Base-by-base conservation (phyloP, 2,329 filamentous ascomycete species). In the Cyphellophora europaea region DNA sequence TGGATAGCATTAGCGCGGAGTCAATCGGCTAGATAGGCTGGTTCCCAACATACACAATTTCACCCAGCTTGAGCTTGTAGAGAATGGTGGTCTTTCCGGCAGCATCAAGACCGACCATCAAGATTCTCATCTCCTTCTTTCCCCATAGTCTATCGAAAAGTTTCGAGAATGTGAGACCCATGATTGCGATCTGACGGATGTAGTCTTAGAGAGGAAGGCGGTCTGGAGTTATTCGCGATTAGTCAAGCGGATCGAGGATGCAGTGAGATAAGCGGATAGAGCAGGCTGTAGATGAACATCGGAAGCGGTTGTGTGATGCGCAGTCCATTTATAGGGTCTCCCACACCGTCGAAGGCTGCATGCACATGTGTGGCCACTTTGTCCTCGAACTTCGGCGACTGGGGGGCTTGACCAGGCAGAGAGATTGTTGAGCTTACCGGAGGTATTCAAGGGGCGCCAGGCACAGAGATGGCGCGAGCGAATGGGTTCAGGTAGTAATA, bases 81-180 rank as follows among this genome's bases (percentile, higher is more conserved):
- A 98, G 80, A 61, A 98, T 98, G 55, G 91, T 98, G 59, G 91
- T 98, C 79, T 98, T 98, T 82, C 91, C 91, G 65, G 91, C 91
- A 57, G 91, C 91, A 67, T 98, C 91, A 58, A 98, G 80, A 77
- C 91, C 91, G 56, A 98, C 88, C 91, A 98, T 98, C 68, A 98
- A 69, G 72, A 98, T 95, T 75, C 91, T 81, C 91, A 98, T 98
- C 79, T 98, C 91, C 81, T 96, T 96, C 82, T 94, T 94, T 60
- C 89, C 87, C 82, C 86, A 94, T 66, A 96, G 77, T 72, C 82
- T 79, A 63, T 93, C 85, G 66, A 96, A 91, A 61, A 96, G 66
- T 77, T 91, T 94, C 57, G 88, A 96, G 71, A 96, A 86, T 62
- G 82, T 79, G 67, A 96, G 77, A 93, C 91, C 91, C 91, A 98